Evolutionary conservation across 108 stramenopile genomes (phyloP).

Genomic region (Cyclotella sp.): DNA sequence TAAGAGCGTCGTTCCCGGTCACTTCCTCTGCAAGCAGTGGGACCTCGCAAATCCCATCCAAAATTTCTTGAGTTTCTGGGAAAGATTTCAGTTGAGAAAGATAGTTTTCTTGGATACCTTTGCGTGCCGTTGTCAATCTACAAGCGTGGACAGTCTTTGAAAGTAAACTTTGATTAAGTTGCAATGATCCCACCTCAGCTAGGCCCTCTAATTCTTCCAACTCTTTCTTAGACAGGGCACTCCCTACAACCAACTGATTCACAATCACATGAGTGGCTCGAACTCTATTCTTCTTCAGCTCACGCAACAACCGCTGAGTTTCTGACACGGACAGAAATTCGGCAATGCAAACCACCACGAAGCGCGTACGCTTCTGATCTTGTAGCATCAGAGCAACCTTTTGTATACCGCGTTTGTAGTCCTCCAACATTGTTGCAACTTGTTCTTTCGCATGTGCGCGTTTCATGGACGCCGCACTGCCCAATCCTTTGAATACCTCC

Average conservation of each 20-base stretch:
- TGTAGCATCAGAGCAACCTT: slow-evolving; percentile 72
- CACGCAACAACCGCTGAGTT: slow-evolving; percentile 75
- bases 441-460: slow-evolving; percentile 31
- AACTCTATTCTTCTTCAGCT: slow-evolving; percentile 72
- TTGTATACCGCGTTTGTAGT: slow-evolving; percentile 51
- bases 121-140: slow-evolving; percentile 48
- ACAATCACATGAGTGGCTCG: slow-evolving; percentile 80
- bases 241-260: slow-evolving; percentile 63
- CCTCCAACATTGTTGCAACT: slow-evolving; percentile 40
- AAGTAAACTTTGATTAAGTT: slow-evolving; percentile 32
- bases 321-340: slow-evolving; percentile 79
- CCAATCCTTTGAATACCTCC: slow-evolving; percentile 63
- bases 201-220: slow-evolving; percentile 47
- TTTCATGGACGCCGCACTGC: slow-evolving; percentile 45
- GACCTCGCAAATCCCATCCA: slow-evolving; percentile 50
- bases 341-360: slow-evolving; percentile 85
- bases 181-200: slow-evolving; percentile 45
- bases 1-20: slow-evolving; percentile 43
- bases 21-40: slow-evolving; percentile 54
- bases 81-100: slow-evolving; percentile 35
- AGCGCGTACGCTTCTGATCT: slow-evolving; percentile 68
- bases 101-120: slow-evolving; percentile 48
- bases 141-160: slow-evolving; percentile 51
- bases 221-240: slow-evolving; percentile 38
- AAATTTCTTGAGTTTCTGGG: slow-evolving; percentile 37